Conservation (phyloP, 176 grass and related monocot genomes). For the Alloteropsis semialata region DNA sequence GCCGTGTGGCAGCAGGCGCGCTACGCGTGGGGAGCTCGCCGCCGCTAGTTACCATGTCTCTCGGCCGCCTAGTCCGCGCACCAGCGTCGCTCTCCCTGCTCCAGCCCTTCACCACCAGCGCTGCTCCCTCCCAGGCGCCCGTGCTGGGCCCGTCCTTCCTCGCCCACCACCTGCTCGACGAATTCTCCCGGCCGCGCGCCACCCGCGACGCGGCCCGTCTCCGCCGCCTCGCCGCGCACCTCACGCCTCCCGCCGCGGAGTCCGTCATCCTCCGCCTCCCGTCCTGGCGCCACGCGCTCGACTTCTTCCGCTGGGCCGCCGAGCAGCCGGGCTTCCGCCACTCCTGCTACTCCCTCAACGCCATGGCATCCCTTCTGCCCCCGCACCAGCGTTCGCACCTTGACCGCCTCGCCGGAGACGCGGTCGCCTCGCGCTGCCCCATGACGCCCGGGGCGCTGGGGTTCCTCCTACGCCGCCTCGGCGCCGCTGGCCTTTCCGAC, state of each 20-base stretch:
- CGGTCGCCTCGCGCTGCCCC: slow-evolving; percentile 34
- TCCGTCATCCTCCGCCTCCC: slow-evolving; percentile 50
- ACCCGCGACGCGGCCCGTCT: slow-evolving; percentile 45
- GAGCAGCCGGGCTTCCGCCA: slow-evolving; percentile 66
- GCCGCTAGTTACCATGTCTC: slow-evolving; percentile 6
- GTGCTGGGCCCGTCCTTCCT: slow-evolving; percentile 6
- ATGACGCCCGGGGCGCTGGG: slow-evolving; percentile 78
- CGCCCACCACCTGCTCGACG: slow-evolving; percentile 67
- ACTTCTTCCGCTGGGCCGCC: slow-evolving; percentile 78
- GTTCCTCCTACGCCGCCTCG: slow-evolving; percentile 73
- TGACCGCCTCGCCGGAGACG: slow-evolving; percentile 41
- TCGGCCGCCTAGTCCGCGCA: background rate
- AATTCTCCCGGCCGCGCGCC: slow-evolving; percentile 62
- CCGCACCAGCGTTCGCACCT: slow-evolving; percentile 42
- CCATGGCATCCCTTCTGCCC: slow-evolving; percentile 66
- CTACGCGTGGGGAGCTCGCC: background rate
- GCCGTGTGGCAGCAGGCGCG: too few relatives aligned
- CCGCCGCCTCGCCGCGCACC: slow-evolving; percentile 33
- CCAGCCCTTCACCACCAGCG: background rate
- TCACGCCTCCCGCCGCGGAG: slow-evolving; percentile 37
- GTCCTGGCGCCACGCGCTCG: slow-evolving; percentile 57
- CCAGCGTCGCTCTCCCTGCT: background rate
- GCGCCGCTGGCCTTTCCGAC: slow-evolving; percentile 45
- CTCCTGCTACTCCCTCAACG: slow-evolving; percentile 82
- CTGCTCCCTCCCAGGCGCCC: background rate